phyloP scores from a whole-genome alignment of 1,284 basidiomycete species.

The Malassezia sp. region DNA sequence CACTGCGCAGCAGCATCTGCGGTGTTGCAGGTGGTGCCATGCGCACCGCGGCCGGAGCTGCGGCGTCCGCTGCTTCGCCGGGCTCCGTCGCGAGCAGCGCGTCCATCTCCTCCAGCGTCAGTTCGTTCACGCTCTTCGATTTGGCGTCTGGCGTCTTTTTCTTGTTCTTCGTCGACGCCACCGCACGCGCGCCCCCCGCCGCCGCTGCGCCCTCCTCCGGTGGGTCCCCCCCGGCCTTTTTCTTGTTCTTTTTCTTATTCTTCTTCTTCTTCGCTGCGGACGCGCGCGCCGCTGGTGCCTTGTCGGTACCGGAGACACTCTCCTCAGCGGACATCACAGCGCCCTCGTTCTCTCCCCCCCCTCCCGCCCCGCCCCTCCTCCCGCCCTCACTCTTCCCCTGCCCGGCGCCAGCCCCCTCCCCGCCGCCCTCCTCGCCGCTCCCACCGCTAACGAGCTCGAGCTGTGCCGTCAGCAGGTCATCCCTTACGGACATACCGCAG shows the following conservation, averaged over 20 bases:
- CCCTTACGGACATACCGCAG: slow-evolving; percentile 3
- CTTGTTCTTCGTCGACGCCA: slow-evolving; percentile 16
- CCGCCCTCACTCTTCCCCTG: not conserved
- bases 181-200: too few relatives aligned
- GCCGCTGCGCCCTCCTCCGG: not conserved
- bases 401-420: not conserved
- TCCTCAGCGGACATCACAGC: slow-evolving; percentile 10
- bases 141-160: slow-evolving; percentile 7
- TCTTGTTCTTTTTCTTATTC: slow-evolving; percentile 35
- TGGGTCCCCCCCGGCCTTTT: not conserved
- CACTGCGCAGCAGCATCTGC: slow-evolving; percentile 18
- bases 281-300: slow-evolving; percentile 13
- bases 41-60: not conserved
- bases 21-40: not conserved
- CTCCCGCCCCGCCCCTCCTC: too few relatives aligned
- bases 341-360: too few relatives aligned
- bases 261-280: slow-evolving; percentile 34
- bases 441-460: slow-evolving; percentile 4
- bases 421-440: slow-evolving; percentile 2
- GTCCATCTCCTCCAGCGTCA: slow-evolving; percentile 41
- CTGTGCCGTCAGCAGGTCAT: not conserved
- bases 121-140: slow-evolving; percentile 28
- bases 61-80: slow-evolving; percentile 1
- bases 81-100: slow-evolving; percentile 24
- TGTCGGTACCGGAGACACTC: slow-evolving; percentile 10